Percentiles rank a stretch among this genome's conserved stretches.
Conservation (phyloP, 805 yeast species). For the fission yeast (Schizosaccharomyces pombe) region DNA sequence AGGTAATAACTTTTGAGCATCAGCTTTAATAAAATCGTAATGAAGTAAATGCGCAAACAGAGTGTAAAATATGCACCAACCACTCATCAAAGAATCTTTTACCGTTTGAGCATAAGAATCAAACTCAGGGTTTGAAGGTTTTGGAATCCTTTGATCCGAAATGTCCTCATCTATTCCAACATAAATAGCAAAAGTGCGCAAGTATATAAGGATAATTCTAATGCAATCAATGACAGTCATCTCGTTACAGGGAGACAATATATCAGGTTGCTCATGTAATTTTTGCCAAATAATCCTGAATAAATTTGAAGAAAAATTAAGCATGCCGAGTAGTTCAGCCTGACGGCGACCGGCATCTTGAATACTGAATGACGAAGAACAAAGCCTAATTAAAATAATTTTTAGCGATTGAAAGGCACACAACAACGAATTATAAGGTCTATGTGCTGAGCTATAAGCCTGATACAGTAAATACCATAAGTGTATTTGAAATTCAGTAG, state of each 20-base stretch:
- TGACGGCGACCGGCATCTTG: conserved; percentile 1
- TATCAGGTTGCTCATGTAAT: neutral
- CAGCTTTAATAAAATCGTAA: neutral
- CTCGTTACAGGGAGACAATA: too few relatives aligned
- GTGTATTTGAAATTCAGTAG: conserved; percentile 41
- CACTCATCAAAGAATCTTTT: neutral
- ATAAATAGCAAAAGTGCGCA: neutral
- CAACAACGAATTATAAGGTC: neutral
- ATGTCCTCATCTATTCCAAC: neutral
- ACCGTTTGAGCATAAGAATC: neutral
- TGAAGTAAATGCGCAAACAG: neutral
- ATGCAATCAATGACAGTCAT: neutral
- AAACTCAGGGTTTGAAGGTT: neutral
- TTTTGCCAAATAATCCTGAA: neutral
- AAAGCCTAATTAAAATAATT: neutral
- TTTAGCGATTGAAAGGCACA: neutral
- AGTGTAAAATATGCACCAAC: conserved; percentile 4
- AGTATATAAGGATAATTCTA: neutral
- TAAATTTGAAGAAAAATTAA: neutral
- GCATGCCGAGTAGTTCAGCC: neutral
- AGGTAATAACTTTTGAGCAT: neutral
- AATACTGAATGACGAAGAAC: neutral
- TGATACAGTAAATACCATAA: conserved; percentile 25
- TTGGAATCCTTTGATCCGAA: neutral
- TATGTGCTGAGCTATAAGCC: conserved; percentile 3